Conservation (phyloP, 305 asterid genomes). For the Ajuga reptans region DNA sequence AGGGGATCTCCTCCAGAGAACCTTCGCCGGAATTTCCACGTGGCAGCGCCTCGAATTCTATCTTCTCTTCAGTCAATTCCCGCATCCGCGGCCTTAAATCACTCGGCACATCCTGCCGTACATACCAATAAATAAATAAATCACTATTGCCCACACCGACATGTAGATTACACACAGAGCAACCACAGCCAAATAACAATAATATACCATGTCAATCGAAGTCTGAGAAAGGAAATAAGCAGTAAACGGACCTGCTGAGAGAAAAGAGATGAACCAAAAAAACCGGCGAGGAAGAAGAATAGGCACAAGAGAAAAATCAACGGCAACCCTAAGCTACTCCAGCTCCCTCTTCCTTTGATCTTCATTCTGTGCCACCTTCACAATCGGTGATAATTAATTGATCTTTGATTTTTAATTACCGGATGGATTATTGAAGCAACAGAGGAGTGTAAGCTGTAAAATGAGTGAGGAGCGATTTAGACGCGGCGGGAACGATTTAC, state of each 20-base stretch:
- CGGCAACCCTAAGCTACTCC: constrained; percentile 45
- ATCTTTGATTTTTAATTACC: neutral
- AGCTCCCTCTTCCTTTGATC: constrained; percentile 35
- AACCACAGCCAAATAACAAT: too few species aligned
- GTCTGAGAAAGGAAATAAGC: neutral
- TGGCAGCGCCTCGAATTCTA: constrained; percentile 38
- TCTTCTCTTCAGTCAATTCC: constrained; percentile 33
- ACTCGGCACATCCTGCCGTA: constrained; percentile 34
- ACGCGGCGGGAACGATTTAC: neutral
- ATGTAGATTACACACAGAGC: neutral
- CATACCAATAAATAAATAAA: constrained; percentile 31
- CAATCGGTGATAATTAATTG: constrained; percentile 9
- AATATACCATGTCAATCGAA: neutral
- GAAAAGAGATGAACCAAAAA: constrained; percentile 63
- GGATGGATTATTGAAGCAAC: neutral
- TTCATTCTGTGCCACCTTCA: constrained; percentile 30
- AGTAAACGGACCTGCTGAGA: constrained; percentile 51
- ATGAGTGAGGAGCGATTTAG: neutral
- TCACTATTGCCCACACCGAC: neutral
- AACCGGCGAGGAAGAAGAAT: constrained; percentile 79
- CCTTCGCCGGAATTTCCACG: constrained; percentile 66
- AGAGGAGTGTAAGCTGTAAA: neutral
- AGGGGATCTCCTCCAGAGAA: constrained; percentile 50
- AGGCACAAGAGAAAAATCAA: constrained; percentile 67
- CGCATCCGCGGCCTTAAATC: constrained; percentile 37